A percentile compares a stretch with the other conserved stretches of the same genome.
Evolutionary conservation across 805 yeast genomes (phyloP).

Genomic region (Barnettozyma populi): DNA sequence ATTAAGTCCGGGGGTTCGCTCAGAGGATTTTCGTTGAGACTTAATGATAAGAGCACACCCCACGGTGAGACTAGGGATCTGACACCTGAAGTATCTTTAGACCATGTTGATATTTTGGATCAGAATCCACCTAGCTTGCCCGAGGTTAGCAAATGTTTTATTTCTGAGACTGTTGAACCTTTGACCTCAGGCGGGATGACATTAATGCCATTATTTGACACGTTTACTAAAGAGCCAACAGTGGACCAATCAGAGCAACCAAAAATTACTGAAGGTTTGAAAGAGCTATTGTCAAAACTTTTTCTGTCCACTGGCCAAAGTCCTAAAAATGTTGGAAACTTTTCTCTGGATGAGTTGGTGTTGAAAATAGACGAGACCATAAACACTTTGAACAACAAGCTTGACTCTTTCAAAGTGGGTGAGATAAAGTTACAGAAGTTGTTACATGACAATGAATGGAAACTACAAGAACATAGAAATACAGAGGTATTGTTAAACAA

Average conservation of each 20-base stretch:
- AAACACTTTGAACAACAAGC: background rate
- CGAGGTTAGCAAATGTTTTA: background rate
- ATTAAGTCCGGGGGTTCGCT: background rate
- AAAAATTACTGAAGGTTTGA: background rate
- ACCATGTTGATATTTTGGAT: constrained; percentile 23
- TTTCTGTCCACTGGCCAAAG: background rate
- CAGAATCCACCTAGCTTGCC: constrained; percentile 18
- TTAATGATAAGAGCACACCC: background rate
- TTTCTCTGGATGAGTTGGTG: constrained; percentile 1
- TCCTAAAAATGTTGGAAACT: background rate
- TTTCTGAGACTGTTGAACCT: background rate
- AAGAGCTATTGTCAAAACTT: background rate
- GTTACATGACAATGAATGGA: constrained; percentile 1
- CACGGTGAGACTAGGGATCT: background rate
- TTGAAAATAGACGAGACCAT: background rate
- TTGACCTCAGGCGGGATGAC: background rate
- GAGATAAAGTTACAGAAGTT: constrained; percentile 9
- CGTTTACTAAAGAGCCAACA: background rate
- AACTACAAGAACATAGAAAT: background rate
- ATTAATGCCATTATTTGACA: constrained; percentile 6
- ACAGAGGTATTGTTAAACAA: background rate
- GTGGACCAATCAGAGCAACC: background rate
- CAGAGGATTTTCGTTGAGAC: constrained; percentile 5
- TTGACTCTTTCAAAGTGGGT: background rate
- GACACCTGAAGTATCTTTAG: constrained; percentile 18